phyloP scores from a whole-genome alignment of 2,329 filamentous ascomycete genomes.

The Phoma sp. region DNA sequence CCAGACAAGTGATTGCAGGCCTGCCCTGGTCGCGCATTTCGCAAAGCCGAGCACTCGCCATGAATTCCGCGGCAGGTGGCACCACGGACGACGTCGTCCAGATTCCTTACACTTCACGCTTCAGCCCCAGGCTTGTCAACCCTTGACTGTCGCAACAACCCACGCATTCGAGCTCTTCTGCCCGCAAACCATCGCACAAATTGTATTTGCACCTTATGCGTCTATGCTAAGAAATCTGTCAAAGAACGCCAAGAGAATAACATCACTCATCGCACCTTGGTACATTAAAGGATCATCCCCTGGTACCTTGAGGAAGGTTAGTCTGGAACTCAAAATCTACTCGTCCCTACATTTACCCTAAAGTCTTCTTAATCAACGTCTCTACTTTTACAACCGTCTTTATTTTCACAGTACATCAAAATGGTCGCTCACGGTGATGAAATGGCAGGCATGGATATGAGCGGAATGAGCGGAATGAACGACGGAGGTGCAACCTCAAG shows the following conservation, averaged over 20 bases:
- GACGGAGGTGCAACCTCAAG: conserved; percentile 24
- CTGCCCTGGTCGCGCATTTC: conserved; percentile 7
- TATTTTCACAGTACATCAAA: conserved; percentile 1
- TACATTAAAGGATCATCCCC: conserved; percentile 28
- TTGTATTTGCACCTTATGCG: conserved; percentile 24
- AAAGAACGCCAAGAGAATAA: conserved; percentile 25
- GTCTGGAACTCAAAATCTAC: conserved; percentile 40
- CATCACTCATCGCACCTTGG: conserved; percentile 3
- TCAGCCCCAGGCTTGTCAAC: conserved; percentile 37
- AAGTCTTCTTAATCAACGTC: not conserved
- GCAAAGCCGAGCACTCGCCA: conserved; percentile 15
- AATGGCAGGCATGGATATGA: conserved; percentile 26
- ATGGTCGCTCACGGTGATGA: conserved; percentile 42
- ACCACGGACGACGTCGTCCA: not conserved
- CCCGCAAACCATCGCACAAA: conserved; percentile 20
- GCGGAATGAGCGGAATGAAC: conserved; percentile 28
- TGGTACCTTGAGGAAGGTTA: conserved; percentile 22
- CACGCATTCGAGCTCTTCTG: conserved; percentile 33
- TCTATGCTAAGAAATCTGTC: conserved; percentile 32
- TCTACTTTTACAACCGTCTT: not conserved
- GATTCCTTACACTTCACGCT: conserved; percentile 36
- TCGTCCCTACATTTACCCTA: conserved; percentile 1
- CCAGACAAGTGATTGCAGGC: conserved; percentile 14
- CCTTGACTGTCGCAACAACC: conserved; percentile 43
- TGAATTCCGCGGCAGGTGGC: conserved; percentile 12